Percentiles rank a stretch among this genome's conserved stretches.
These are phyloP conservation scores for Trichoderma erinaceum DNA, from an alignment of 495 filamentous ascomycete species.

Conservation along the genomic window DNA sequence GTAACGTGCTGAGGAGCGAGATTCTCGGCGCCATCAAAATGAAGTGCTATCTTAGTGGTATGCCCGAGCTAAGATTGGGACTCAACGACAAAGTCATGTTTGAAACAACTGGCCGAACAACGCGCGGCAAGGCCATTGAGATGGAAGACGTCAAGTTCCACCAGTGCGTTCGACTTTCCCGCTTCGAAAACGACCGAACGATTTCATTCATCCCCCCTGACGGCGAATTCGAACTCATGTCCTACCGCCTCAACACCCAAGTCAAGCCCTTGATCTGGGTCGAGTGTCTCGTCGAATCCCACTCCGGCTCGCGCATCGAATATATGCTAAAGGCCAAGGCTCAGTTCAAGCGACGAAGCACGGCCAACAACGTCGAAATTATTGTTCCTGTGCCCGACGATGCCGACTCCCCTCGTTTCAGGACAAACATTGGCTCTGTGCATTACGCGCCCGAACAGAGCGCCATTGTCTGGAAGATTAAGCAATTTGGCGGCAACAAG, in stretches of 20 bases:
- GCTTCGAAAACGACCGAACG: conserved; percentile 97
- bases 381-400: conserved; percentile 96
- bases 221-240: conserved; percentile 99
- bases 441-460: conserved; percentile 97
- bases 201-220: conserved; percentile 99
- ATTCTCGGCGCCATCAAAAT: conserved; percentile 97
- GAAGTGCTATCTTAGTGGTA: conserved; percentile 98
- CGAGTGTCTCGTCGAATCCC: conserved; percentile 92
- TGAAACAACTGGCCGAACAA: conserved; percentile 92
- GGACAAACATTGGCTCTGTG: conserved; percentile 95
- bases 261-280: conserved; percentile 99
- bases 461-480: conserved; percentile 99
- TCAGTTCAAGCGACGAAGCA: conserved; percentile 96
- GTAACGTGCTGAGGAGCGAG: conserved; percentile 94
- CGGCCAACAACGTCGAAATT: conserved; percentile 98
- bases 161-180: conserved; percentile 90
- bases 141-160: conserved; percentile 99
- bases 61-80: conserved; percentile 93
- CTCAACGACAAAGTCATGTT: conserved; percentile 99
- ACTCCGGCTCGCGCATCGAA: conserved; percentile 90
- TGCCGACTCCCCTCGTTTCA: conserved; percentile 92
- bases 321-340: conserved; percentile 98
- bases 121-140: conserved; percentile 93
- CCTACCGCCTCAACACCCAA: conserved; percentile 96
- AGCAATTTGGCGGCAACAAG: conserved; percentile 97